Evolutionary conservation across 441 rosid species (phyloP).

Genomic region (Iberis amara): DNA sequence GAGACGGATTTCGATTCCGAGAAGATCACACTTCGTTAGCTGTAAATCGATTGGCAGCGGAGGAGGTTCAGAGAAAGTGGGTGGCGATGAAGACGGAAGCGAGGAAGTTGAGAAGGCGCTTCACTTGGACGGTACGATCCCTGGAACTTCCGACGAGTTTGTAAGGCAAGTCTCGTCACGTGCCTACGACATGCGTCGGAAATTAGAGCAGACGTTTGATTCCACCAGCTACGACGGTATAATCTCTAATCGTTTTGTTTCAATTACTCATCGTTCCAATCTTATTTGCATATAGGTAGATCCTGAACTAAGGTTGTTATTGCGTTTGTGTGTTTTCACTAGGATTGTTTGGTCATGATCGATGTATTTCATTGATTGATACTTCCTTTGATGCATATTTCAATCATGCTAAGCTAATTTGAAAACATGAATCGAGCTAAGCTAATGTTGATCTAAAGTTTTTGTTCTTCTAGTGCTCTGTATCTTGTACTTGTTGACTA

Average conservation of each 20-base stretch:
- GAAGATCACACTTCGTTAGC: constrained; percentile 28
- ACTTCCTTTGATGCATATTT: background rate
- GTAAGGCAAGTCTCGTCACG: constrained; percentile 85
- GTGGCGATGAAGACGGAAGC: constrained; percentile 33
- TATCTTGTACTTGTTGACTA: background rate
- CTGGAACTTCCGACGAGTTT: constrained; percentile 76
- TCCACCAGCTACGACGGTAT: constrained; percentile 88
- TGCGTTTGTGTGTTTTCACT: background rate
- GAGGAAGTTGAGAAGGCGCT: constrained; percentile 81
- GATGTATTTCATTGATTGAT: background rate
- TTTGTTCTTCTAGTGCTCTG: background rate
- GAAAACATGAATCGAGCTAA: too few relatives aligned
- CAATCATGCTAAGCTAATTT: too few relatives aligned
- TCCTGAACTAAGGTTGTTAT: background rate
- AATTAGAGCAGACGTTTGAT: constrained; percentile 79
- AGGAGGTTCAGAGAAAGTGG: constrained; percentile 13
- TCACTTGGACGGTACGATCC: constrained; percentile 86
- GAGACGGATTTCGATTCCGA: constrained; percentile 29
- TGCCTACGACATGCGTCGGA: constrained; percentile 93
- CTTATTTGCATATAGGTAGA: background rate
- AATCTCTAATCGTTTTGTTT: background rate
- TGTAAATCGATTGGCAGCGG: constrained; percentile 40
- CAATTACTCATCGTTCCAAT: background rate
- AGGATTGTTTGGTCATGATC: too few relatives aligned
- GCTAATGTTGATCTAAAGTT: background rate